A percentile compares a stretch with the other conserved stretches of the same genome.
These are phyloP conservation scores for Graphilbum fragrans DNA, from an alignment of 2,329 filamentous ascomycete species.

Conservation along the genomic window DNA sequence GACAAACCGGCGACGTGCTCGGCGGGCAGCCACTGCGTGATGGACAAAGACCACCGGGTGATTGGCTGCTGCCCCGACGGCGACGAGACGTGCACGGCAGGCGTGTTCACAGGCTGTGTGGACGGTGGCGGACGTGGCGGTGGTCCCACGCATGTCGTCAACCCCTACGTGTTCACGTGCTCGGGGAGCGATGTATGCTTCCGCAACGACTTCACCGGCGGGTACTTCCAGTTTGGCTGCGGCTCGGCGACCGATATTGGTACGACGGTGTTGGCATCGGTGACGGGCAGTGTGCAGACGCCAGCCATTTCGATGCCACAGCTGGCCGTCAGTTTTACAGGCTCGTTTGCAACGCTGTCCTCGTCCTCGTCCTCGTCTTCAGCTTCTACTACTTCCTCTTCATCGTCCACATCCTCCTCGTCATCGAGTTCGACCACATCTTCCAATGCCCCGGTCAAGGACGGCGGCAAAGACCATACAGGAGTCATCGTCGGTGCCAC, in stretches of 20 bases:
- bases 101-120: conserved; percentile 46
- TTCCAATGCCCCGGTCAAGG: conserved; percentile 10
- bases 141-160: conserved; percentile 28
- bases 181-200: conserved; percentile 39
- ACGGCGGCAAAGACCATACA: conserved; percentile 18
- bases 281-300: conserved; percentile 24
- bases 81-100: conserved; percentile 33
- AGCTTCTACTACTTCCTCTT: not conserved
- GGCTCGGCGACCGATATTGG: conserved; percentile 35
- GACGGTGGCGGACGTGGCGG: conserved; percentile 30
- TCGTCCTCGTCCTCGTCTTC: conserved; percentile 7
- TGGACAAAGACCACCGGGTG: conserved; percentile 24
- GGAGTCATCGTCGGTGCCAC: conserved; percentile 42
- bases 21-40: conserved; percentile 44
- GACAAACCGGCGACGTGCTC: conserved; percentile 43
- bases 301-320: conserved; percentile 22
- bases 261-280: conserved; percentile 34
- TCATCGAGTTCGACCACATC: conserved; percentile 9
- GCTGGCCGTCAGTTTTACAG: conserved; percentile 28
- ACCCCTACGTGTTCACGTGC: conserved; percentile 47
- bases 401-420: conserved; percentile 1
- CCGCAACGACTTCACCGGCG: conserved; percentile 40
- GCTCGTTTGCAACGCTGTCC: conserved; percentile 7
- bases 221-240: conserved; percentile 45
- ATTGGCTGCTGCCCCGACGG: conserved; percentile 35